Evolutionary conservation across 495 filamentous ascomycete genomes (phyloP).

Genomic region (Paragyromitra xinjiangensis): DNA sequence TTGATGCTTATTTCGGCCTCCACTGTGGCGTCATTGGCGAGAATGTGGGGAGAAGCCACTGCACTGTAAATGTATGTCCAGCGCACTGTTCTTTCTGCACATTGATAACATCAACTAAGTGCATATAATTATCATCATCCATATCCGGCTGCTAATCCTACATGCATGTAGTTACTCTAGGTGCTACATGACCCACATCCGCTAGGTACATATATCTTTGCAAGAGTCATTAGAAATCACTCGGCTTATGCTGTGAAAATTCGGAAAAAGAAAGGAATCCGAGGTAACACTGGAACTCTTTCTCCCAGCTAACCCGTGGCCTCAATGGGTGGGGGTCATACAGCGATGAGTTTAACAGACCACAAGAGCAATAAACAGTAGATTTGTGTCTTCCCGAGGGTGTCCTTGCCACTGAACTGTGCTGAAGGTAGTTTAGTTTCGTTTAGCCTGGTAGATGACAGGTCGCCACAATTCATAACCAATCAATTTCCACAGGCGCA

Average conservation of each 20-base stretch:
- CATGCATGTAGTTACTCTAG: background rate
- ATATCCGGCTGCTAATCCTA: background rate
- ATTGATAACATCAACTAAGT: background rate
- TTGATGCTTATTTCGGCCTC: conserved; percentile 15
- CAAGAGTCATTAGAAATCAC: background rate
- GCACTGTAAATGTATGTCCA: background rate
- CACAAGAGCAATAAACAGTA: too few relatives aligned
- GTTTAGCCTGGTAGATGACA: background rate
- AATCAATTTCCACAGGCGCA: background rate
- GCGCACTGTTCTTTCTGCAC: conserved; percentile 13
- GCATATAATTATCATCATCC: background rate
- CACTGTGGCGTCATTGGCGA: conserved; percentile 23
- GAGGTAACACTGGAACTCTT: too few relatives aligned
- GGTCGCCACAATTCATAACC: background rate
- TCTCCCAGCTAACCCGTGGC: too few relatives aligned
- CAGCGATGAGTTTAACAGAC: too few relatives aligned
- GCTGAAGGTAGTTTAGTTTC: too few relatives aligned
- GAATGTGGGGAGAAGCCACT: conserved; percentile 35
- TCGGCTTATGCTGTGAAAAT: background rate
- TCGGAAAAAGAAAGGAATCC: too few relatives aligned
- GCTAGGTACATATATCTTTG: background rate
- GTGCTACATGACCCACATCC: background rate
- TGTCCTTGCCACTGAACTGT: too few relatives aligned
- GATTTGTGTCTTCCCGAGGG: too few relatives aligned
- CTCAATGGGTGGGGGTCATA: too few relatives aligned